Evolutionary conservation across 129 eudicot genomes (phyloP).

Genomic region (Sambucus nigra): DNA sequence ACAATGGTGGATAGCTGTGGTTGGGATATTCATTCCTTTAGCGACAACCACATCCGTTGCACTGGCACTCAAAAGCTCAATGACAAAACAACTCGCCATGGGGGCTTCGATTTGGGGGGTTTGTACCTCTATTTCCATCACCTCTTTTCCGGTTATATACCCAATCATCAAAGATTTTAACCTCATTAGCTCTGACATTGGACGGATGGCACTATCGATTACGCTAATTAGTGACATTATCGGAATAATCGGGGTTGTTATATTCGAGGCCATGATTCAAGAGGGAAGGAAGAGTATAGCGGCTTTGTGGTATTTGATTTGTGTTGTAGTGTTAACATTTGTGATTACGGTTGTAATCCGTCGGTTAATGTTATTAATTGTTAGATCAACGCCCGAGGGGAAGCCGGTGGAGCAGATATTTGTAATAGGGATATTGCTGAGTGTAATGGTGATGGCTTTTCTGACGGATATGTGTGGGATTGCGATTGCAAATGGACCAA

Average conservation of each 20-base stretch:
- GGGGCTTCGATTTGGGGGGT: constrained; percentile 55
- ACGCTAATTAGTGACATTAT: constrained; percentile 55
- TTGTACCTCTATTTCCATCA: constrained; percentile 43
- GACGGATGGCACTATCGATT: constrained; percentile 53
- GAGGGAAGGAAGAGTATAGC: constrained; percentile 37
- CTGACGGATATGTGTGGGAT: constrained; percentile 52
- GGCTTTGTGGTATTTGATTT: constrained; percentile 39
- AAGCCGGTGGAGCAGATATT: constrained; percentile 64
- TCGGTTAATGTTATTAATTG: constrained; percentile 48
- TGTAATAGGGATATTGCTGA: constrained; percentile 41
- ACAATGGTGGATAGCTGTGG: constrained; percentile 48
- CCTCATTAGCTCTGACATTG: constrained; percentile 76
- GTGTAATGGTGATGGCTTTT: constrained; percentile 51
- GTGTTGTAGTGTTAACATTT: constrained; percentile 13
- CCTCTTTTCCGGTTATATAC: constrained; percentile 76
- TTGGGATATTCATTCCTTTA: constrained; percentile 40
- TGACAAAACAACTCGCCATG: constrained; percentile 27
- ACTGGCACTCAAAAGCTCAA: constrained; percentile 13
- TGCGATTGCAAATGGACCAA: constrained; percentile 69
- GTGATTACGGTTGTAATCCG: constrained; percentile 38
- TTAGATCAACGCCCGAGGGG: constrained; percentile 59
- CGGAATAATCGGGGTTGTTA: constrained; percentile 36
- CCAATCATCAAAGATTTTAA: constrained; percentile 60
- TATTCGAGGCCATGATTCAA: constrained; percentile 76
- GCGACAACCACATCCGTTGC: constrained; percentile 17